Conservation (phyloP, 2,329 filamentous ascomycete species). For the Fusarium keratoplasticum region DNA sequence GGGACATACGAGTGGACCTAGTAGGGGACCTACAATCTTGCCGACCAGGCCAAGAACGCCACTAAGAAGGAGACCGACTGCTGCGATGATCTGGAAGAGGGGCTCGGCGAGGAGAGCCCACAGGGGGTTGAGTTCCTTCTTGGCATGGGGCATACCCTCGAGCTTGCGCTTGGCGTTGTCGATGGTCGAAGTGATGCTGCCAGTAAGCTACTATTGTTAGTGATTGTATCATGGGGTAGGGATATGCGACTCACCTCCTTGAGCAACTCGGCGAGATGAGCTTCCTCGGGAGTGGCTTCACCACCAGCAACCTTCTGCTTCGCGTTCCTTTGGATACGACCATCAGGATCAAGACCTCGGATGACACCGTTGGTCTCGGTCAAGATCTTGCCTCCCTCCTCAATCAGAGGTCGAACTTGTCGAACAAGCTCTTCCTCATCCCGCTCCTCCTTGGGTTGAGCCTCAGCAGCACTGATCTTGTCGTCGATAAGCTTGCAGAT, state of each 20-base stretch:
- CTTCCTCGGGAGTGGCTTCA: slow-evolving; percentile 77
- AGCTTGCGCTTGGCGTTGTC: slow-evolving; percentile 91
- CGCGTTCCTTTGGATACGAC: slow-evolving; percentile 84
- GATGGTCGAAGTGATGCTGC: slow-evolving; percentile 83
- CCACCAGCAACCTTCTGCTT: slow-evolving; percentile 83
- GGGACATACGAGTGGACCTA: slow-evolving; percentile 24
- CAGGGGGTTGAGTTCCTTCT: slow-evolving; percentile 93
- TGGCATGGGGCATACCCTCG: slow-evolving; percentile 90
- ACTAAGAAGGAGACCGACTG: slow-evolving; percentile 83
- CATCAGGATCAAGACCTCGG: slow-evolving; percentile 89
- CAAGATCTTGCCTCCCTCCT: slow-evolving; percentile 84
- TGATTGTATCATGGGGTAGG: not conserved
- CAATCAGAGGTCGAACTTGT: slow-evolving; percentile 87
- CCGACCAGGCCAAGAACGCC: slow-evolving; percentile 90
- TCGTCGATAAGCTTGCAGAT: slow-evolving; percentile 89
- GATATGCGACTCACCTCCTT: slow-evolving; percentile 69
- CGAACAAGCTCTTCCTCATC: slow-evolving; percentile 91
- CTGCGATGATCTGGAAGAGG: slow-evolving; percentile 91
- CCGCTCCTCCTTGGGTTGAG: slow-evolving; percentile 84
- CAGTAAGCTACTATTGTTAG: slow-evolving; percentile 68
- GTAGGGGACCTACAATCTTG: slow-evolving; percentile 65
- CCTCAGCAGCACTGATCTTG: slow-evolving; percentile 84
- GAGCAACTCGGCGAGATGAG: slow-evolving; percentile 83
- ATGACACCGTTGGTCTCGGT: slow-evolving; percentile 89
- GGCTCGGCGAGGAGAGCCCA: slow-evolving; percentile 88